phyloP scores from a whole-genome alignment of 2,329 filamentous ascomycete genomes.

The Sphaerulina populicola region DNA sequence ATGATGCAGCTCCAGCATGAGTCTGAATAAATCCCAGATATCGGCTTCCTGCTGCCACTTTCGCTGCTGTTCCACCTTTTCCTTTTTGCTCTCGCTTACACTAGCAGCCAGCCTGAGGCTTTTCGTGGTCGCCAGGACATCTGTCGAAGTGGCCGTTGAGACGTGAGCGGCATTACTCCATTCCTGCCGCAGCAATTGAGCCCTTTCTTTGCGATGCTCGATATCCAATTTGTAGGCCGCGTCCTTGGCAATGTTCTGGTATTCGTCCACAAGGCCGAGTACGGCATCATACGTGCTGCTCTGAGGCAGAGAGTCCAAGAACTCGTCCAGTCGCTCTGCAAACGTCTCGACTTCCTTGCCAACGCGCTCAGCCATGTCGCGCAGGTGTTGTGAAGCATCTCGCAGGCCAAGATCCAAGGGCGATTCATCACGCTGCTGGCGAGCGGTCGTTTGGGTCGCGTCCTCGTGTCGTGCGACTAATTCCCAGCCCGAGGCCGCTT shows the following conservation, averaged over 20 bases:
- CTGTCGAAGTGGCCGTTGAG: slow-evolving; percentile 8
- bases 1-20: slow-evolving; percentile 61
- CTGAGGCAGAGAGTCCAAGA: slow-evolving; percentile 44
- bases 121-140: slow-evolving; percentile 14
- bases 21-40: slow-evolving; percentile 78
- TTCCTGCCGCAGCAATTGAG: slow-evolving; percentile 37
- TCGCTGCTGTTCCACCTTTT: slow-evolving; percentile 45
- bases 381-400: slow-evolving; percentile 37
- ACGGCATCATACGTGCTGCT: slow-evolving; percentile 48
- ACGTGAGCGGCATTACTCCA: slow-evolving; percentile 20
- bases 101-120: slow-evolving; percentile 4
- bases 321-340: slow-evolving; percentile 71
- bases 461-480: slow-evolving; percentile 1
- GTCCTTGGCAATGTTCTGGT: slow-evolving; percentile 45
- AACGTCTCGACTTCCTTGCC: slow-evolving; percentile 81
- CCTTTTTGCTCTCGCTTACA: slow-evolving; percentile 23
- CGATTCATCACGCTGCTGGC: background rate
- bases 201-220: slow-evolving; percentile 32
- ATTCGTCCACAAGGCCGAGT: slow-evolving; percentile 49
- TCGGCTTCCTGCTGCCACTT: slow-evolving; percentile 75
- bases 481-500: slow-evolving; percentile 4
- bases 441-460: background rate
- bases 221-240: slow-evolving; percentile 42
- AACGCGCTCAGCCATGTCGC: slow-evolving; percentile 58
- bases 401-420: slow-evolving; percentile 5